Evolutionary conservation across 2,329 filamentous ascomycete species (phyloP).

Genomic region (Periconia sp.): DNA sequence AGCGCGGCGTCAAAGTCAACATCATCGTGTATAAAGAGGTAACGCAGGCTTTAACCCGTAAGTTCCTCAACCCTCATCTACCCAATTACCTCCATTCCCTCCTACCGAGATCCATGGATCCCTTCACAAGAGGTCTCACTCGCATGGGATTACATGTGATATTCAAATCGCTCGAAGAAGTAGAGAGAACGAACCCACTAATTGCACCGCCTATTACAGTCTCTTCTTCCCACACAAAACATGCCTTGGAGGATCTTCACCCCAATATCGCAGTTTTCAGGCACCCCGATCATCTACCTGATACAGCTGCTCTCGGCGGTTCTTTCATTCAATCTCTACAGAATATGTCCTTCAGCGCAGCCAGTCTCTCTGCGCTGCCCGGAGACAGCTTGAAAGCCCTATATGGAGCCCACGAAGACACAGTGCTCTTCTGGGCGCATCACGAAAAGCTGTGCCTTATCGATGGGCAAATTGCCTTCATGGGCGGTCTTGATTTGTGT

Average conservation of each 20-base stretch:
- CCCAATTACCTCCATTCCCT: slow-evolving; percentile 49
- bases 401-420: slow-evolving; percentile 79
- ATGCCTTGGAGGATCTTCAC: slow-evolving; percentile 73
- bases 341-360: slow-evolving; percentile 57
- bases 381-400: slow-evolving; percentile 73
- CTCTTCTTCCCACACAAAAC: slow-evolving; percentile 74
- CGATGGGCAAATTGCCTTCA: slow-evolving; percentile 79
- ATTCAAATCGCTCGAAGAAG: slow-evolving; percentile 48
- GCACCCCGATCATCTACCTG: slow-evolving; percentile 84
- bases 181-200: slow-evolving; percentile 49
- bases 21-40: slow-evolving; percentile 90
- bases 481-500: slow-evolving; percentile 86
- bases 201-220: slow-evolving; percentile 52
- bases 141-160: slow-evolving; percentile 47
- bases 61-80: slow-evolving; percentile 52
- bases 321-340: slow-evolving; percentile 59
- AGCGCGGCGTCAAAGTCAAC: slow-evolving; percentile 80
- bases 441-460: slow-evolving; percentile 88
- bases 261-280: slow-evolving; percentile 86
- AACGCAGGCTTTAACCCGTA: slow-evolving; percentile 75
- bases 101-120: slow-evolving; percentile 44
- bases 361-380: slow-evolving; percentile 65
- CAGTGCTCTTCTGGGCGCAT: slow-evolving; percentile 89
- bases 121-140: slow-evolving; percentile 44
- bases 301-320: slow-evolving; percentile 66